Evolutionary conservation across 1,284 basidiomycete species (phyloP).

Genomic region (Ustilago shanxiensis): DNA sequence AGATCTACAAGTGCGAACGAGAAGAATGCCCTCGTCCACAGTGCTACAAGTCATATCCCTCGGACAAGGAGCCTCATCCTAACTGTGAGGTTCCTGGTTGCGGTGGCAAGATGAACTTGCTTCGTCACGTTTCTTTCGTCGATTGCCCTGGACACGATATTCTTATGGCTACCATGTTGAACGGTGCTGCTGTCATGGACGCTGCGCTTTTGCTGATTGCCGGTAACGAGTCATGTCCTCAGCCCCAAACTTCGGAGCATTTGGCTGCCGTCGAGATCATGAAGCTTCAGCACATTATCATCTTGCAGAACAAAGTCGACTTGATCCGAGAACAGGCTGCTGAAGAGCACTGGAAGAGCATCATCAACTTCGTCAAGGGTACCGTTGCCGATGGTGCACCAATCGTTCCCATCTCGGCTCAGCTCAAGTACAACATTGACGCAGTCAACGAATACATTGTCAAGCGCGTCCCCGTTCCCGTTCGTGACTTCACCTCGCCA

Average conservation of each 20-base stretch:
- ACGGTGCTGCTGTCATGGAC: constrained; percentile 99
- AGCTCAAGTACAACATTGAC: constrained; percentile 99
- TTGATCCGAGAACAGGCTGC: constrained; percentile 68
- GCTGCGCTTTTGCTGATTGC: constrained; percentile 94
- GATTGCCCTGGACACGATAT: constrained; percentile 76
- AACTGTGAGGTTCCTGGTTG: constrained; percentile 94
- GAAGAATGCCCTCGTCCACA: constrained; percentile 90
- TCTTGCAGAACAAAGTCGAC: constrained; percentile 78
- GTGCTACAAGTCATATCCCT: constrained; percentile 92
- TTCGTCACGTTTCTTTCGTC: constrained; percentile 87
- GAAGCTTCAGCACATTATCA: constrained; percentile 98
- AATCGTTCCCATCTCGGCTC: constrained; percentile 97
- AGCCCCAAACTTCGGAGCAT: constrained; percentile 98
- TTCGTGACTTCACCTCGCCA: constrained; percentile 90
- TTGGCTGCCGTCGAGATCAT: constrained; percentile 99
- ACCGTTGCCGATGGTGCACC: constrained; percentile 97
- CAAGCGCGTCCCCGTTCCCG: constrained; percentile 92
- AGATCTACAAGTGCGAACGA: constrained; percentile 99
- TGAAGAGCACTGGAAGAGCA: constrained; percentile 69
- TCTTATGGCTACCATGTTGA: constrained; percentile 99
- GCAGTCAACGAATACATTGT: constrained; percentile 99
- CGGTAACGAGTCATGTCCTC: constrained; percentile 97
- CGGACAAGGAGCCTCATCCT: constrained; percentile 92
- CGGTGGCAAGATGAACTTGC: constrained; percentile 86
- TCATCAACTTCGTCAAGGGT: constrained; percentile 71